phyloP scores from a whole-genome alignment of 2,329 filamentous ascomycete species.

The Ascosphaera apis region DNA sequence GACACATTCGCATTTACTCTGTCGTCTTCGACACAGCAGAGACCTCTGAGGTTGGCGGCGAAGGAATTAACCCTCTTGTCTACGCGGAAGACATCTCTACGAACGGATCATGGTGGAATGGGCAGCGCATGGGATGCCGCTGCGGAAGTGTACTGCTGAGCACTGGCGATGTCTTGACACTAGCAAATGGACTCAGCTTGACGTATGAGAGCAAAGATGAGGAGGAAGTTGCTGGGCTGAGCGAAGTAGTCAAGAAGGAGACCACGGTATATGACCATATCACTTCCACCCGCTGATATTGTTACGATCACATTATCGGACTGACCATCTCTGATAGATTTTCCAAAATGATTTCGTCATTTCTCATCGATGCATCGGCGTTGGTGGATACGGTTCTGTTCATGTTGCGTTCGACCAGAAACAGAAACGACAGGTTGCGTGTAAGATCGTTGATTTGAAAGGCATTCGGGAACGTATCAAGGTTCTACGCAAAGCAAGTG shows the following conservation, averaged over 20 bases:
- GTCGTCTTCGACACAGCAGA: constrained; percentile 19
- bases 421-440: constrained; percentile 18
- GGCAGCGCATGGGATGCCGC: constrained; percentile 2
- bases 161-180: constrained; percentile 11
- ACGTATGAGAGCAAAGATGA: constrained; percentile 2
- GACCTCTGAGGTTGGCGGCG: constrained; percentile 11
- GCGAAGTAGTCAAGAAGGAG: background rate
- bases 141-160: constrained; percentile 5
- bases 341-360: constrained; percentile 15
- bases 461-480: constrained; percentile 6
- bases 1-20: constrained; percentile 21
- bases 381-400: constrained; percentile 20
- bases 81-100: constrained; percentile 21
- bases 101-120: constrained; percentile 20
- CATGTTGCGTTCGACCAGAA: constrained; percentile 18
- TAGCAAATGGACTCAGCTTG: constrained; percentile 2
- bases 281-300: background rate
- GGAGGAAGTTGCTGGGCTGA: background rate
- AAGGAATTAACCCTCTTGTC: constrained; percentile 13
- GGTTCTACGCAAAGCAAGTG: background rate
- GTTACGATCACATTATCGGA: background rate
- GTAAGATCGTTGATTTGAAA: constrained; percentile 21
- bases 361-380: constrained; percentile 18
- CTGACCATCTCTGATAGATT: constrained; percentile 7
- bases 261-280: background rate